phyloP scores from a whole-genome alignment of 495 filamentous ascomycete genomes.

The Aspergillus sclerotioniger region DNA sequence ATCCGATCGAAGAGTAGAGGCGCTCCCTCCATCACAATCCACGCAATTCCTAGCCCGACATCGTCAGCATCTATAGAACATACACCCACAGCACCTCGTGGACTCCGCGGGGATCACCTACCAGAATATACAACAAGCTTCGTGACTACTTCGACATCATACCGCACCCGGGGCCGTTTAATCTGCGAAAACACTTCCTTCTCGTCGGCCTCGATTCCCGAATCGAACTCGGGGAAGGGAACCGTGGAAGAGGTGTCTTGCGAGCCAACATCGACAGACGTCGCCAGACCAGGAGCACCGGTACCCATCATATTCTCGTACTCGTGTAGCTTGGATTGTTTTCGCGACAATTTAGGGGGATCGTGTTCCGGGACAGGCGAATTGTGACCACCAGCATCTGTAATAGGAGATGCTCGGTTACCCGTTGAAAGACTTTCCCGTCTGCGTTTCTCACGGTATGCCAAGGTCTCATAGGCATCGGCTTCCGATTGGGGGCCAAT shows the following conservation, averaged over 20 bases:
- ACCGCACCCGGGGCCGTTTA: conserved; percentile 83
- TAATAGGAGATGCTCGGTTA: conserved; percentile 25
- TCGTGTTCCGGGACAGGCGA: conserved; percentile 3
- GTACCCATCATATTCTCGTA: conserved; percentile 72
- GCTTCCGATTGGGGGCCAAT: conserved; percentile 93
- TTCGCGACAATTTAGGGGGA: conserved; percentile 20
- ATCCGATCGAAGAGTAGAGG: conserved; percentile 65
- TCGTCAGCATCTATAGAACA: background rate
- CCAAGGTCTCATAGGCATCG: conserved; percentile 92
- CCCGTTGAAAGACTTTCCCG: conserved; percentile 63
- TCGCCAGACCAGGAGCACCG: conserved; percentile 35
- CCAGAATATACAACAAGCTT: conserved; percentile 95
- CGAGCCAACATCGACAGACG: conserved; percentile 25
- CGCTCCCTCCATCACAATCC: conserved; percentile 65
- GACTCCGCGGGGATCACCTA: conserved; percentile 40
- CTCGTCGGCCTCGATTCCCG: conserved; percentile 55
- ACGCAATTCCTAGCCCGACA: conserved; percentile 62
- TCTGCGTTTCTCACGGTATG: conserved; percentile 81
- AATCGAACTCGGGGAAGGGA: conserved; percentile 29
- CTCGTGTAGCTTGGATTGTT: conserved; percentile 50
- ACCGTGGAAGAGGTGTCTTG: conserved; percentile 25
- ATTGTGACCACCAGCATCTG: conserved; percentile 21
- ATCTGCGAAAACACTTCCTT: conserved; percentile 82
- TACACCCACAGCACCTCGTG: no score
- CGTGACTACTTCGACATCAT: conserved; percentile 96